phyloP scores from a whole-genome alignment of 768 basidiomycete species.

The Dictyophora rubrovolvata region DNA sequence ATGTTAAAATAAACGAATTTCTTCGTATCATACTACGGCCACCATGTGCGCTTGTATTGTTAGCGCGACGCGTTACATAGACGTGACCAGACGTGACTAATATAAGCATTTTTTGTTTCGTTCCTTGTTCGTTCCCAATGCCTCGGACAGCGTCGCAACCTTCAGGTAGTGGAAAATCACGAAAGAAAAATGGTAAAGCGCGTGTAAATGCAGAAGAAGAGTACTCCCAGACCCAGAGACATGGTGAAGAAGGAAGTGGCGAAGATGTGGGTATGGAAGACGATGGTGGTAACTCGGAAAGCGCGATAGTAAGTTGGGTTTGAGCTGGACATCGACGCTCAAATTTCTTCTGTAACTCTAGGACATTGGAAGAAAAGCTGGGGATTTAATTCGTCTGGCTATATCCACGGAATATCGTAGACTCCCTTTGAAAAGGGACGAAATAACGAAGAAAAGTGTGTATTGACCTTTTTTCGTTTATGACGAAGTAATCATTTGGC shows the following conservation, averaged over 20 bases:
- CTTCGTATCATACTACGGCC: too few species aligned
- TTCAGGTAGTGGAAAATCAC: conserved; percentile 22
- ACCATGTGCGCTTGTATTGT: too few species aligned
- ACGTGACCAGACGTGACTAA: neutral
- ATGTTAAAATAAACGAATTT: neutral
- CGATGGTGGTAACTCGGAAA: neutral
- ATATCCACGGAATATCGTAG: conserved; percentile 73
- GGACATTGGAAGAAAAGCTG: conserved; percentile 57
- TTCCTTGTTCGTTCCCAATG: neutral
- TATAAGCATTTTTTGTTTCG: neutral
- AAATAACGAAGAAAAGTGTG: conserved; percentile 75
- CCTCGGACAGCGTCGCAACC: neutral
- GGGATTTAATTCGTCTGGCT: conserved; percentile 68
- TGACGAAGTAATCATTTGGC: conserved; percentile 20
- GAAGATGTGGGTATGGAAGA: conserved; percentile 19
- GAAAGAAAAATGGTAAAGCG: conserved; percentile 24
- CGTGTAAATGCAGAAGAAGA: conserved; percentile 63
- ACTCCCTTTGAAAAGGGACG: conserved; percentile 60
- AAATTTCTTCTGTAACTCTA: conserved; percentile 18
- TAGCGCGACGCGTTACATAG: too few species aligned
- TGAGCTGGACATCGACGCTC: neutral
- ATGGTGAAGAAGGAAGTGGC: conserved; percentile 23
- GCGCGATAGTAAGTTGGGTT: neutral
- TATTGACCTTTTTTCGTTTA: neutral
- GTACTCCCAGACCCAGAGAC: conserved; percentile 56